phyloP scores from a whole-genome alignment of 2,329 filamentous ascomycete species.

The Volutella citrinella region DNA sequence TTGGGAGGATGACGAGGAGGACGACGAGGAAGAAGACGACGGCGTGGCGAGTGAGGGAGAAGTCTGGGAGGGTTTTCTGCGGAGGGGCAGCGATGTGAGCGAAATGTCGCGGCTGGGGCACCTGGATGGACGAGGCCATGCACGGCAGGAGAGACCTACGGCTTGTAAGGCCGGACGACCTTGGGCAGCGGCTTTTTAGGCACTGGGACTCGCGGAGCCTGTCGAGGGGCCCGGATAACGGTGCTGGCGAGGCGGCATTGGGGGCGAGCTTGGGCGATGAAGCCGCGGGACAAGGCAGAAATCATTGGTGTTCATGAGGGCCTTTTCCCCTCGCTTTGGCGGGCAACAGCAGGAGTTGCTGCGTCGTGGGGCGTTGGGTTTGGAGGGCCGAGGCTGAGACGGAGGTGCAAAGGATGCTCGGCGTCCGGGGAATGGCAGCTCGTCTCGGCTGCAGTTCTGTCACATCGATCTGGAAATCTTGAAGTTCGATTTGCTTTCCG shows the following conservation, averaged over 20 bases:
- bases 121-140: neutral
- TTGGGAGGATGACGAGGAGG: constrained; percentile 21
- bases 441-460: too few species aligned
- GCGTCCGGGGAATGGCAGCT: too few species aligned
- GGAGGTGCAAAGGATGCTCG: too few species aligned
- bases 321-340: too few species aligned
- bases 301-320: constrained; percentile 28
- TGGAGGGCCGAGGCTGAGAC: too few species aligned
- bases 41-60: neutral
- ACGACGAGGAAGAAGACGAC: constrained; percentile 6
- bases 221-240: constrained; percentile 20
- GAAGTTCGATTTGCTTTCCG: too few species aligned
- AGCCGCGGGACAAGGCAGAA: constrained; percentile 22
- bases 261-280: constrained; percentile 10
- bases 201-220: constrained; percentile 15
- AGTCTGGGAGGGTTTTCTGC: constrained; percentile 19
- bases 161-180: constrained; percentile 27
- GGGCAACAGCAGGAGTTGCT: too few species aligned
- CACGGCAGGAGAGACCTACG: constrained; percentile 26
- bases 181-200: constrained; percentile 19
- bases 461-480: too few species aligned
- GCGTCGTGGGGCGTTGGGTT: too few species aligned
- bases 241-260: constrained; percentile 31
- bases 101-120: neutral
- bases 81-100: constrained; percentile 6